Evolutionary conservation across 805 yeast genomes (phyloP), one percentile per base, ranked within the genome.

Genomic region (Kregervanrija pseudodelftensis): DNA sequence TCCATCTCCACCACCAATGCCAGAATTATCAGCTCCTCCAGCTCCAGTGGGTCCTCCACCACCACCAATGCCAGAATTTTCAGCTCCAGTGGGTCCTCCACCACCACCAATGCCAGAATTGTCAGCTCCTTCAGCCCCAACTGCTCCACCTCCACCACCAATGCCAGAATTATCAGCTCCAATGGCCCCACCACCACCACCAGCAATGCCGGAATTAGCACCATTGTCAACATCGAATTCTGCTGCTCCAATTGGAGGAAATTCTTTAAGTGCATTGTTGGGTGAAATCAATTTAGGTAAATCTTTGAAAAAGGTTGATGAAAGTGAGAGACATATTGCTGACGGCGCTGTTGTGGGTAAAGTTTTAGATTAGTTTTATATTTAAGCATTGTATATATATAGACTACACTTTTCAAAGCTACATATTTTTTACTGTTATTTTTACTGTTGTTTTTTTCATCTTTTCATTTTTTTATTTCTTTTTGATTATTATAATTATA

Each of bases 221-320:
- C 67, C 73, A 10, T 56, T 60, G 11, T 52, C 59, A 12, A 48
- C 38, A 22, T 22, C 7, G 28, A 10, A 4, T 17, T n/a, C 60
- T 5, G 51, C 68, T 9, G 55, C 66, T 17, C 53, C 65, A 3
- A 52, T 61, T 3, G 53, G 65, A 10, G 50, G 61, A 5, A 63
- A 63, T 5, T 57, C 69, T 11, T 61, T 66, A 17, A 60, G 60
- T 28, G 64, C 69, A 37, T 59, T 81, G 22, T 64, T 81, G 43
- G 80, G 81, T 3, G 80, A 80, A 57, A 80, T 80, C 42, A 65
- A 67, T 10, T 65, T 72, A 1, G 87, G 87, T 3, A 68, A 61
- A 34, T 41, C 68, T 2, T 68, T 80, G 57, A 72, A 66, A 48
- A 77, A 67, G 52, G 85, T 80, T 3, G 67, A 67, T 43, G 74